A percentile compares a stretch with the other conserved stretches of the same genome.
Evolutionary conservation across 139 green algal genomes (phyloP).

Genomic region (Closterium sp.): DNA sequence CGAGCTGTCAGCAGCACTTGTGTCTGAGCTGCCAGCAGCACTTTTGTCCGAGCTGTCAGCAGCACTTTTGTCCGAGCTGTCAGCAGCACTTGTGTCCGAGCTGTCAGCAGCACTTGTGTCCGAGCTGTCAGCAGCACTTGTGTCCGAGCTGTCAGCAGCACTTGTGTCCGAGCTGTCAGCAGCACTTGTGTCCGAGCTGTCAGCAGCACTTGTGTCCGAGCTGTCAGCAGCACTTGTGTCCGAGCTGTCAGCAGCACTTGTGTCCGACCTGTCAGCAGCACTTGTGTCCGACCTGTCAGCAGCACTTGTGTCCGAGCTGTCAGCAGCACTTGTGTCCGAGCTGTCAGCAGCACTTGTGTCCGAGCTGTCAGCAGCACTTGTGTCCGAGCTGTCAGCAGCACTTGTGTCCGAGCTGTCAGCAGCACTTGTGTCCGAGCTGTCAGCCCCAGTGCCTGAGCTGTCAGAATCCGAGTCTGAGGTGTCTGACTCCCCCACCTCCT

Average conservation of each 20-base stretch:
- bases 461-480: too few species aligned
- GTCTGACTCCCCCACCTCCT: background rate
- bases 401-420: background rate
- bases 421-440: background rate
- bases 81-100: background rate
- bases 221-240: too few species aligned
- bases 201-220: too few species aligned
- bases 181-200: too few species aligned
- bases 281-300: background rate
- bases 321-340: background rate
- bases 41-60: too few species aligned
- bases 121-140: background rate
- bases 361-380: too few species aligned
- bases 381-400: background rate
- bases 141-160: background rate
- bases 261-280: background rate
- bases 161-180: background rate
- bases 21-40: too few species aligned
- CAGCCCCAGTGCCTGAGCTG: background rate
- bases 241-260: background rate
- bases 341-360: too few species aligned
- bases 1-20: too few species aligned
- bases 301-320: background rate
- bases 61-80: background rate
- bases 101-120: background rate